Percentiles rank a stretch among this genome's conserved stretches.
Conservation (phyloP, 2,329 filamentous ascomycete species). For the Fusarium sp. region DNA sequence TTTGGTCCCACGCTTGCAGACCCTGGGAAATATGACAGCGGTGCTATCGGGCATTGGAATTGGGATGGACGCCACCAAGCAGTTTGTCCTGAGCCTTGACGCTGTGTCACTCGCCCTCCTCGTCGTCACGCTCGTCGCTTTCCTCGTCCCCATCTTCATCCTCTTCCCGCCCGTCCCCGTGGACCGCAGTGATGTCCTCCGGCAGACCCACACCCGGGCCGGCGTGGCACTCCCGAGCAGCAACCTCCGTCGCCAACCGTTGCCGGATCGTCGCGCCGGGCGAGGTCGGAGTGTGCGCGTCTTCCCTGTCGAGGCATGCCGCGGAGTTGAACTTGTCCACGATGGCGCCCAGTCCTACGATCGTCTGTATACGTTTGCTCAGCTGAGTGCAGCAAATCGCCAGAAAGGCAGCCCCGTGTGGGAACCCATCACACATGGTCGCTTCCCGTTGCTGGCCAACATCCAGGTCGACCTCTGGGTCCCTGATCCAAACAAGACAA, state of each 20-base stretch:
- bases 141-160: conserved; percentile 62
- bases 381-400: conserved; percentile 49
- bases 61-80: conserved; percentile 27
- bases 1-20: conserved; percentile 23
- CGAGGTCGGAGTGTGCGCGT: conserved; percentile 72
- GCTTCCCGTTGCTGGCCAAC: conserved; percentile 75
- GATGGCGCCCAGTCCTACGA: conserved; percentile 76
- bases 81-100: conserved; percentile 43
- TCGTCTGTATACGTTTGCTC: conserved; percentile 83
- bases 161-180: conserved; percentile 64
- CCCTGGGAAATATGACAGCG: conserved; percentile 32
- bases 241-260: conserved; percentile 48
- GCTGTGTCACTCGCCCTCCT: conserved; percentile 52
- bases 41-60: conserved; percentile 25
- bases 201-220: conserved; percentile 62
- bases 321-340: conserved; percentile 74
- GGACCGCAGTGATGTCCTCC: conserved; percentile 61
- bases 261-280: conserved; percentile 33
- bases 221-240: conserved; percentile 53
- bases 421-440: conserved; percentile 76
- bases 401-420: conserved; percentile 60
- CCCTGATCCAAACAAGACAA: conserved; percentile 67
- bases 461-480: conserved; percentile 75
- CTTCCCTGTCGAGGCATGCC: conserved; percentile 86
- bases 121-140: conserved; percentile 57